Evolutionary conservation across 2,329 filamentous ascomycete genomes (phyloP).

Genomic region (Diaporthe sp.): DNA sequence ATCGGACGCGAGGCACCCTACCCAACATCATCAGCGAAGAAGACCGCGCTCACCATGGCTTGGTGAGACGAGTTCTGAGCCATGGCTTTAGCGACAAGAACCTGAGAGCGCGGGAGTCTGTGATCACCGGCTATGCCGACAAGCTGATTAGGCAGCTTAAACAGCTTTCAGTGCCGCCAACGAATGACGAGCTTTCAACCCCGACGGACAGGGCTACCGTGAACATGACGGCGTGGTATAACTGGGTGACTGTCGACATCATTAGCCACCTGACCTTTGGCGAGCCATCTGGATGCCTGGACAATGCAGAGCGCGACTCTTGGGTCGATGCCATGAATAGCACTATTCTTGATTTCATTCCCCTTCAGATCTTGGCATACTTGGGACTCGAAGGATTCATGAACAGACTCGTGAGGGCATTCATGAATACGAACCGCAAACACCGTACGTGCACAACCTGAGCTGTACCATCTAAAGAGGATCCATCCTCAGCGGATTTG

Average conservation of each 20-base stretch:
- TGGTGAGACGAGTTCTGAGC: conserved; percentile 38
- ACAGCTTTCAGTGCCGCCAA: not conserved
- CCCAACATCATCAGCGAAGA: conserved; percentile 35
- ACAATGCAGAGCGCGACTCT: conserved; percentile 39
- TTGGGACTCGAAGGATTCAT: not conserved
- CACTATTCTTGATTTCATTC: conserved; percentile 33
- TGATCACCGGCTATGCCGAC: conserved; percentile 38
- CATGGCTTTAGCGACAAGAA: conserved; percentile 42
- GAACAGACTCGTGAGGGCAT: not conserved
- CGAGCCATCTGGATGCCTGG: conserved; percentile 43
- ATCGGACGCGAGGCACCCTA: conserved; percentile 38
- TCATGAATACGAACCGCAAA: conserved; percentile 7
- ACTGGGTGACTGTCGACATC: conserved; percentile 44
- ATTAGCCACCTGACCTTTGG: conserved; percentile 45
- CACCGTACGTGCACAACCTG: not conserved
- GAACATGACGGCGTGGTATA: conserved; percentile 41
- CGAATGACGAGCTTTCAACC: not conserved
- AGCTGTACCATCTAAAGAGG: not conserved
- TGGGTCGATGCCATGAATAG: conserved; percentile 42
- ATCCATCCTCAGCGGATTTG: not conserved
- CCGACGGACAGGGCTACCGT: conserved; percentile 33
- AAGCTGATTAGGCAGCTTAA: conserved; percentile 38
- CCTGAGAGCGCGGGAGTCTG: conserved; percentile 39
- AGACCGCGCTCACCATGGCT: conserved; percentile 35
- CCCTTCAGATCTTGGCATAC: conserved; percentile 14